Percentiles rank a stretch among this genome's conserved stretches.
These are phyloP conservation scores for Cocos nucifera DNA, from an alignment of 176 grass and related monocot species.

Conservation along the genomic window DNA sequence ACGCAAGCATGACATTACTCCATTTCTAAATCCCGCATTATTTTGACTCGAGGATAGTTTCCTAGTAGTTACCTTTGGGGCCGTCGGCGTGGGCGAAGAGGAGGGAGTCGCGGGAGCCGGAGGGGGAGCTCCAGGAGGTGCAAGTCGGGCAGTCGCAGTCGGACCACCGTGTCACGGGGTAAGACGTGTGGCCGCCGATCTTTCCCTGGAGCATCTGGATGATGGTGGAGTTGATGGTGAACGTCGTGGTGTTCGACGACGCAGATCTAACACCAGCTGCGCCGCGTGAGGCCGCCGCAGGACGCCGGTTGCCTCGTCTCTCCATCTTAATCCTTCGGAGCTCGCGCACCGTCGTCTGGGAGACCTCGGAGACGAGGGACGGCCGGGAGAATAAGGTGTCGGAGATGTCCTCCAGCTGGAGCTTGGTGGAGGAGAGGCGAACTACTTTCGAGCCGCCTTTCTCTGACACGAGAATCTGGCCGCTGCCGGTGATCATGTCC, in stretches of 20 bases:
- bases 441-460: constrained; percentile 83
- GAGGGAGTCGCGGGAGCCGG: too few relatives aligned
- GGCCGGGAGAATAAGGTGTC: constrained; percentile 85
- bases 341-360: constrained; percentile 11
- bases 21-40: too few relatives aligned
- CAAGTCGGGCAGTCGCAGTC: too few relatives aligned
- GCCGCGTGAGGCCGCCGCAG: neutral
- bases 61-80: too few relatives aligned
- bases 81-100: too few relatives aligned
- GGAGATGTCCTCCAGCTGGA: constrained; percentile 94
- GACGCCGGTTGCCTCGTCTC: too few relatives aligned
- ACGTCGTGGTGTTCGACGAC: neutral
- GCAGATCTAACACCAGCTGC: too few relatives aligned
- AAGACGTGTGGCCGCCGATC: neutral
- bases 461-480: constrained; percentile 82
- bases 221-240: neutral
- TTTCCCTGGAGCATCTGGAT: constrained; percentile 1
- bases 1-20: too few relatives aligned
- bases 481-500: constrained; percentile 21
- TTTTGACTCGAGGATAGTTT: too few relatives aligned
- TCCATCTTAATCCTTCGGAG: constrained; percentile 24
- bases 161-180: neutral
- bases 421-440: constrained; percentile 54
- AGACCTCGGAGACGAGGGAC: constrained; percentile 39
- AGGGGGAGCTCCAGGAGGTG: too few relatives aligned